Base-by-base conservation (phyloP, 2,329 filamentous ascomycete species). In the Ascochyta clinopodiicola region DNA sequence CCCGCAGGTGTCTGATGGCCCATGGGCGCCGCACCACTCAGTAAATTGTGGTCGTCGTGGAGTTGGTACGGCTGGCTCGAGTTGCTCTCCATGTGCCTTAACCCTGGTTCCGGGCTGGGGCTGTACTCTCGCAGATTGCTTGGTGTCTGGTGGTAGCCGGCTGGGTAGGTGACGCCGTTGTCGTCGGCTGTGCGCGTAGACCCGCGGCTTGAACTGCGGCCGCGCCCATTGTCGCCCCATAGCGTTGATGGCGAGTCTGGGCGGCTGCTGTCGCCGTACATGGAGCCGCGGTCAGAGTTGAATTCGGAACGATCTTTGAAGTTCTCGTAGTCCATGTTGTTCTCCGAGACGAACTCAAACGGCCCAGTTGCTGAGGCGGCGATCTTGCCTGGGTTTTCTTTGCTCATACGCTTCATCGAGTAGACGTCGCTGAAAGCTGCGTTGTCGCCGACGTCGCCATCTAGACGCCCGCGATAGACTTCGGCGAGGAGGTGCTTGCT, bases 271-370 rank as follows among this genome's bases (percentile, higher is more conserved):
- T 80, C 77, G 76, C 88, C 89, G 59, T 79, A 82, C 1, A 81
- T 64, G 19, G 79, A 78, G 21, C 89, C 90, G 62, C 92, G 89
- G 50, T 95, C 91, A 10, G 92, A 88, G 1, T 87, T 87, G 76
- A 98, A 97, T 64, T 97, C 94, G 2, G 90, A 85, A 1, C 92
- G 84, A 74, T 96, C 89, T 77, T 96, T 97, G 82, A 88, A 98
- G 77, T 92, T 94, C 57, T 92, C 88, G 71, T 96, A 96, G 73
- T 96, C 92, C 75, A 96, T 88, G 44, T 92, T 87, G 50, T 84
- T 84, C 67, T 98, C 94, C 0, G 90, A 87, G 0, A 98, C 93
- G 54, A 96, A 87, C 75, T 98, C 94, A 74, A 97, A 97, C 0
- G 92, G 91, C 5, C 71, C 73, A 1, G 60, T 37, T 2, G 60